These are phyloP conservation scores for Mortierella sp. DNA, from an alignment of 371 early-diverging fungal species.

Conservation along the genomic window DNA sequence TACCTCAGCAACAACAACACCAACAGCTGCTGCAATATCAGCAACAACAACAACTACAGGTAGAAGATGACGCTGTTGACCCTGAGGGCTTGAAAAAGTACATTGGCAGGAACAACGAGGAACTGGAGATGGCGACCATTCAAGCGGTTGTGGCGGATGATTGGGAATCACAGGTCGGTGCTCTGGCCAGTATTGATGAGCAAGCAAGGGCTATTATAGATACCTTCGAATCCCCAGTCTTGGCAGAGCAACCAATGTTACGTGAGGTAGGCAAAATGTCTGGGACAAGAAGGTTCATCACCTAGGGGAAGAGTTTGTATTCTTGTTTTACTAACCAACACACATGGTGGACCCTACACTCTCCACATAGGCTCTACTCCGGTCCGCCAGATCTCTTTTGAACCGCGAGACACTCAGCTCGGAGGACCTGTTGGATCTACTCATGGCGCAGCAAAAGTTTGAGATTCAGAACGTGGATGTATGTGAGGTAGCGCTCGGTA, in stretches of 20 bases:
- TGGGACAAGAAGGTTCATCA: too few relatives aligned
- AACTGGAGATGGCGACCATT: slow-evolving; percentile 37
- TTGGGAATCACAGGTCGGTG: slow-evolving; percentile 19
- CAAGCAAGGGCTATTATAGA: slow-evolving; percentile 20
- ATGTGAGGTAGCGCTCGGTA: slow-evolving; percentile 26
- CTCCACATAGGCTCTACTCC: slow-evolving; percentile 19
- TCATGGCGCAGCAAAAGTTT: slow-evolving; percentile 32
- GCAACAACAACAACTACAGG: too few relatives aligned
- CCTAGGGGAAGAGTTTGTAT: too few relatives aligned
- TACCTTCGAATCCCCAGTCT: slow-evolving; percentile 17
- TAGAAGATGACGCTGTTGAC: neutral
- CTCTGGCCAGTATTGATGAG: slow-evolving; percentile 17
- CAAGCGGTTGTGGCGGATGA: slow-evolving; percentile 28
- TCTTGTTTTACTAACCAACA: too few relatives aligned
- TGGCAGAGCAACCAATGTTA: slow-evolving; percentile 18
- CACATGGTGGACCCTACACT: too few relatives aligned
- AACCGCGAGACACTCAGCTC: slow-evolving; percentile 30
- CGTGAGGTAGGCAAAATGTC: slow-evolving; percentile 24
- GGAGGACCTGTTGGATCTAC: slow-evolving; percentile 41
- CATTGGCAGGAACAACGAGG: slow-evolving; percentile 27
- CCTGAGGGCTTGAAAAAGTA: slow-evolving; percentile 22
- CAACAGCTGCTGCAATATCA: too few relatives aligned
- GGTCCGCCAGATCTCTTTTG: slow-evolving; percentile 18
- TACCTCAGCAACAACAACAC: slow-evolving; percentile 11
- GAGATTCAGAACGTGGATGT: slow-evolving; percentile 37